phyloP scores from a whole-genome alignment of 2,329 filamentous ascomycete genomes.

The Trichoderma aggressivum region DNA sequence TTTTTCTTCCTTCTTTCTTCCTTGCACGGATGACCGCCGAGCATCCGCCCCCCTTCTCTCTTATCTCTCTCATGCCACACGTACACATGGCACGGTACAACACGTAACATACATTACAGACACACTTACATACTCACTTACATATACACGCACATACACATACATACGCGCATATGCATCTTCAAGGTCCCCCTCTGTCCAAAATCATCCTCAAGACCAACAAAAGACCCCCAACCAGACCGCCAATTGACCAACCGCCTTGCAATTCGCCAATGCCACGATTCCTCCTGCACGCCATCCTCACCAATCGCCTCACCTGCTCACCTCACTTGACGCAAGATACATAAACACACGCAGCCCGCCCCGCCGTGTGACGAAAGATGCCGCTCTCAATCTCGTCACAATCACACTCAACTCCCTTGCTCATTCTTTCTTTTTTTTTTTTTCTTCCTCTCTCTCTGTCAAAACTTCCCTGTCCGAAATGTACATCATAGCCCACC shows the following conservation, averaged over 20 bases:
- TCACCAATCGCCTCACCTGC: neutral
- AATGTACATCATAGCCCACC: neutral
- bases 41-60: neutral
- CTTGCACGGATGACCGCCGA: neutral
- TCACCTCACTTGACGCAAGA: neutral
- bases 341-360: neutral
- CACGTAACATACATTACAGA: neutral
- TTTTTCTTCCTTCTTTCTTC: neutral
- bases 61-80: neutral
- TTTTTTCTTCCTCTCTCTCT: neutral
- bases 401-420: neutral
- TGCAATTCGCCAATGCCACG: neutral
- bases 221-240: neutral
- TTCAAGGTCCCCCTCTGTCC: neutral
- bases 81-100: neutral
- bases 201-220: neutral
- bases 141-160: neutral
- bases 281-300: conserved; percentile 3
- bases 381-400: neutral
- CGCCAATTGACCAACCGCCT: neutral
- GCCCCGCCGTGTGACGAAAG: neutral
- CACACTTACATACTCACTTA: neutral
- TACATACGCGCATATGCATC: neutral
- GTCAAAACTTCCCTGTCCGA: neutral
- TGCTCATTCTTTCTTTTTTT: neutral